Base-by-base conservation (phyloP, 106 monocot genomes). In the Allium cepa region DNA sequence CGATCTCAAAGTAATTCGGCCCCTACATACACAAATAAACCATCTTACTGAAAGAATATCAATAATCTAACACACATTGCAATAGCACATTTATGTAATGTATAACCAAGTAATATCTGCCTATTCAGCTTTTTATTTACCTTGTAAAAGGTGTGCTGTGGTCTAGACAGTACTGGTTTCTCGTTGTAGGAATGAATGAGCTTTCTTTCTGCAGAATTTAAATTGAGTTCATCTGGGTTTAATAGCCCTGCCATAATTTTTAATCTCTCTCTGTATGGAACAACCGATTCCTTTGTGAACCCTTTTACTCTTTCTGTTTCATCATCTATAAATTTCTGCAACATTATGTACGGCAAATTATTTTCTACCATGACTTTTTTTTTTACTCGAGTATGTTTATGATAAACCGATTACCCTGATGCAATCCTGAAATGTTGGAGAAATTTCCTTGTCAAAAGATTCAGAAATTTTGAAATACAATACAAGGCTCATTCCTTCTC, bases 121-220 rank as follows among this genome's bases (percentile, higher is more conserved):
- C 26, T 13, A 16, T 45, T 13, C 28, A 55, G 49, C 26, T 55
- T 17, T 6, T 55, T 50, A 59, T n/a, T n/a, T 83, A 96, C 91
- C 76, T 26, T 36, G 49, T 86, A 96, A 72, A 96, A 96, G 67
- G 55, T 79, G 67, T 96, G 96, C 48, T 96, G 96, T 15, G 96
- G 96, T 28, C 96, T 88, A 60, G 96, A 96, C 61, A 96, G 91
- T 17, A 96, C 91, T 51, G 96, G 96, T 80, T 96, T 96, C 50
- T 86, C 91, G 49, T 96, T 91, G 53, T 96, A 96, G 17, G 91
- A 85, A 64, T 82, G 74, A 58, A 96, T 52, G 49, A 96, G 81
- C 80, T 88, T 96, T 78, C 68, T 96, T 70, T 96, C 96, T 6
- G 96, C 63, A 52, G 77, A 67, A 71, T 82, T 80, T 66, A 96